Conservation (phyloP, 441 rosid species). For the Euphorbia neoarborescens region DNA sequence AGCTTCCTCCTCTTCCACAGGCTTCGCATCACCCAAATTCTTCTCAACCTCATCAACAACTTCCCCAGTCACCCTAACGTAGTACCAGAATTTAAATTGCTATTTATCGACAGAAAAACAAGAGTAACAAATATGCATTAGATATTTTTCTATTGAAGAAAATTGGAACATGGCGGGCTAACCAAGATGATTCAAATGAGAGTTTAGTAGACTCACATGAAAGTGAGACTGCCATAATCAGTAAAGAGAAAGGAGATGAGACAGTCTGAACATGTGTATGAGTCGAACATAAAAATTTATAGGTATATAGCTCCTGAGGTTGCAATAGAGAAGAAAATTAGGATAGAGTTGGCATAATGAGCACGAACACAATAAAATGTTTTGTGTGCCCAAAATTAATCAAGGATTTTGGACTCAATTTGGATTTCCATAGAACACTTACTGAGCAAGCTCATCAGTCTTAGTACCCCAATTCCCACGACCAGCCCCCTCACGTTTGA, state of each 20-base stretch:
- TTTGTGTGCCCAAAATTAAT: background rate
- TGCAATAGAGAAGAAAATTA: background rate
- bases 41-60: conserved; percentile 31
- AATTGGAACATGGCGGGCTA: background rate
- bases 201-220: background rate
- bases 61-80: conserved; percentile 47
- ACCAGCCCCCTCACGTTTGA: conserved; percentile 78
- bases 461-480: conserved; percentile 78
- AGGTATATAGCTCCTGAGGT: background rate
- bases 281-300: background rate
- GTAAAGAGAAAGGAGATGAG: background rate
- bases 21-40: conserved; percentile 28
- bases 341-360: background rate
- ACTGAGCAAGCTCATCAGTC: conserved; percentile 60
- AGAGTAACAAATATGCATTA: background rate
- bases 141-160: background rate
- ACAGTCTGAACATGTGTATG: background rate
- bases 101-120: background rate
- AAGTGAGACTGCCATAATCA: background rate
- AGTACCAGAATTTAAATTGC: conserved; percentile 3
- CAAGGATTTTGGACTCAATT: background rate
- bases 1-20: conserved; percentile 43
- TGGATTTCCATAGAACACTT: conserved; percentile 25
- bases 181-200: background rate
- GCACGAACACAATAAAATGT: background rate